Evolutionary conservation across 495 filamentous ascomycete genomes (phyloP).

Genomic region (Penicillium egyptiacum): DNA sequence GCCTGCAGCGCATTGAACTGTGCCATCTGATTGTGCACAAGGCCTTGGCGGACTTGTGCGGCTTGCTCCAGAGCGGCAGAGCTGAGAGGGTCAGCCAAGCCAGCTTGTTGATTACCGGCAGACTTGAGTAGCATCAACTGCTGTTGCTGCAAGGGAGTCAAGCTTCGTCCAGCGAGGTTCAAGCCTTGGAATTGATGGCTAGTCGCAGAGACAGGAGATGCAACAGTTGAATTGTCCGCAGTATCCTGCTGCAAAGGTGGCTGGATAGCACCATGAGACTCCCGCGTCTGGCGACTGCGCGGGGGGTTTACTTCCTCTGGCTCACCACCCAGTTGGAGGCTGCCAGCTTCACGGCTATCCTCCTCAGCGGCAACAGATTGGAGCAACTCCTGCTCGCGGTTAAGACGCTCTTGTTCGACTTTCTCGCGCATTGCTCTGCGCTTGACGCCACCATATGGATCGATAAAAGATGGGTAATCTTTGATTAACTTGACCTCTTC

Average conservation of each 20-base stretch:
- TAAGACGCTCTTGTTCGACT: constrained; percentile 59
- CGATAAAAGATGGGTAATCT: constrained; percentile 76
- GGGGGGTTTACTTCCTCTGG: constrained; percentile 66
- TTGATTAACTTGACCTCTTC: constrained; percentile 58
- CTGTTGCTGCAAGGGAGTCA: constrained; percentile 82
- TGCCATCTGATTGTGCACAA: constrained; percentile 61
- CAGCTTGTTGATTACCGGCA: constrained; percentile 50
- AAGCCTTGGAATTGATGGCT: constrained; percentile 54
- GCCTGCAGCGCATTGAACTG: constrained; percentile 57
- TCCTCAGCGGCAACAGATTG: constrained; percentile 53
- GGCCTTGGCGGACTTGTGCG: constrained; percentile 42
- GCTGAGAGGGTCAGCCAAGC: constrained; percentile 54
- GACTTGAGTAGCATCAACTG: constrained; percentile 68
- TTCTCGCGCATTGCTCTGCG: constrained; percentile 70
- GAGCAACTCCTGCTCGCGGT: constrained; percentile 59
- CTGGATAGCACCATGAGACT: constrained; percentile 62
- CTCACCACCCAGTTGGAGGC: constrained; percentile 85
- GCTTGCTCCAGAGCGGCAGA: constrained; percentile 41
- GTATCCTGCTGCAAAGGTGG: constrained; percentile 70
- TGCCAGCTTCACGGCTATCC: constrained; percentile 71
- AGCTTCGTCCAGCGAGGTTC: constrained; percentile 63
- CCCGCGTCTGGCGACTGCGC: constrained; percentile 50
- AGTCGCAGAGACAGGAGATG: constrained; percentile 48
- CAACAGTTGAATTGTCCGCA: constrained; percentile 45
- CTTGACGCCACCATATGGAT: constrained; percentile 72